Conservation (phyloP, 2,329 filamentous ascomycete genomes). For the Hansfordia pulvinata region DNA sequence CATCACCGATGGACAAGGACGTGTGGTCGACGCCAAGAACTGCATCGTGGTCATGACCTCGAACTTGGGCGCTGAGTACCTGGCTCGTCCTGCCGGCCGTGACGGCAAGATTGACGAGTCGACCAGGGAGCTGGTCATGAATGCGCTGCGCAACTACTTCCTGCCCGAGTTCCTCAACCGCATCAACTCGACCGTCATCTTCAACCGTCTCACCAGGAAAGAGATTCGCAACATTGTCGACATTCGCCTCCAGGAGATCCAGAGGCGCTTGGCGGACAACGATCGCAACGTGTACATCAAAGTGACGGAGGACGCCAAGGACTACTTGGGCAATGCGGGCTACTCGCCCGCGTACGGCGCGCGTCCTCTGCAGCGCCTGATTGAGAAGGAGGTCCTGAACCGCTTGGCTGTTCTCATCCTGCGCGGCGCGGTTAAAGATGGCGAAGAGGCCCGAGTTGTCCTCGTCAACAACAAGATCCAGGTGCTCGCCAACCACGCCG, state of each 20-base stretch:
- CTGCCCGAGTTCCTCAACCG: conserved; percentile 97
- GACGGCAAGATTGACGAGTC: conserved; percentile 78
- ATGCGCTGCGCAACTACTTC: conserved; percentile 86
- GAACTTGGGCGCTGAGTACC: conserved; percentile 88
- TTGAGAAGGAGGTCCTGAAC: conserved; percentile 96
- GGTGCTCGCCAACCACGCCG: conserved; percentile 69
- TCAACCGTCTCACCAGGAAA: conserved; percentile 80
- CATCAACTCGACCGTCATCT: conserved; percentile 92
- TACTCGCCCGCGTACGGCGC: conserved; percentile 96
- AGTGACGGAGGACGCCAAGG: conserved; percentile 75
- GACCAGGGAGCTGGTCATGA: conserved; percentile 83
- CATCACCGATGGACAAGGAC: conserved; percentile 95
- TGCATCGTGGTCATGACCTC: conserved; percentile 99
- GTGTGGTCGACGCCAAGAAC: conserved; percentile 89
- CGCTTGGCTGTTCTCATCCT: conserved; percentile 83
- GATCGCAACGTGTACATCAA: conserved; percentile 73
- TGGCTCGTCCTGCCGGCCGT: conserved; percentile 63
- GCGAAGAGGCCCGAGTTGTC: conserved; percentile 68
- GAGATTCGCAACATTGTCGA: conserved; percentile 97
- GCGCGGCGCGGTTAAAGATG: conserved; percentile 70
- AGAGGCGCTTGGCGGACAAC: conserved; percentile 78
- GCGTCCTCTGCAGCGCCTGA: conserved; percentile 73
- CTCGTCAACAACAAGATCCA: conserved; percentile 67
- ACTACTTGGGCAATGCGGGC: conserved; percentile 81
- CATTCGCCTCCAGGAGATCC: conserved; percentile 74